Conservation (phyloP, 2,329 filamentous ascomycete species). For the Talaromyces sp. region DNA sequence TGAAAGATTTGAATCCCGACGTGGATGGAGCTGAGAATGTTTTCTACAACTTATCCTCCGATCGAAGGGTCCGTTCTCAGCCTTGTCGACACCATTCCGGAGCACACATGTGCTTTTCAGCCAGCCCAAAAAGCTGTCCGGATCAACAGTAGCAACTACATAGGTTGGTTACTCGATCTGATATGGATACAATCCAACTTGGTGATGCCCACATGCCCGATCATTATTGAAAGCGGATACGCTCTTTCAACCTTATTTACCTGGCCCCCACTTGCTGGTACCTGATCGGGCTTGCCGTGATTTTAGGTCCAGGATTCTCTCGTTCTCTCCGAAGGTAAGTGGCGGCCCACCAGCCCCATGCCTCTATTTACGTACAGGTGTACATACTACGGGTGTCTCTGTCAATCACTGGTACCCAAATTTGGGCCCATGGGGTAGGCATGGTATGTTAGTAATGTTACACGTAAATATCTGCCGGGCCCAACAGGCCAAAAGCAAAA, state of each 20-base stretch:
- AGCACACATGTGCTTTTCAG: too few relatives aligned
- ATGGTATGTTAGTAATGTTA: background rate
- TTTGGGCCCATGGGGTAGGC: too few relatives aligned
- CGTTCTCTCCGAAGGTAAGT: background rate
- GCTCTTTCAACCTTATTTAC: too few relatives aligned
- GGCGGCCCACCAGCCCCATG: background rate
- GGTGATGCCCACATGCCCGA: too few relatives aligned
- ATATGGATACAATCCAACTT: too few relatives aligned
- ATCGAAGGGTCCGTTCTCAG: background rate
- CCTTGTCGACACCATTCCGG: background rate
- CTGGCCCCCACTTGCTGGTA: background rate
- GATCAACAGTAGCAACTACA: background rate
- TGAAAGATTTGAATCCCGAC: too few relatives aligned
- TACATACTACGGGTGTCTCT: background rate
- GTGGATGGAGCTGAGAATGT: background rate
- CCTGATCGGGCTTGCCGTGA: background rate
- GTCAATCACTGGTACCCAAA: background rate
- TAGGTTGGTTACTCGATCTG: background rate
- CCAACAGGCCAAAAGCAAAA: too few relatives aligned
- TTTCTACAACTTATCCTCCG: background rate
- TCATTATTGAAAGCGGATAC: too few relatives aligned
- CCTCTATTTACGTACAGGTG: background rate
- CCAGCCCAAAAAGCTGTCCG: too few relatives aligned
- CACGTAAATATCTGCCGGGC: too few relatives aligned
- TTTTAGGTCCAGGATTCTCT: too few relatives aligned